A percentile compares a stretch with the other conserved stretches of the same genome.
Conservation (phyloP, 495 filamentous ascomycete species). For the Xylaria nigripes region DNA sequence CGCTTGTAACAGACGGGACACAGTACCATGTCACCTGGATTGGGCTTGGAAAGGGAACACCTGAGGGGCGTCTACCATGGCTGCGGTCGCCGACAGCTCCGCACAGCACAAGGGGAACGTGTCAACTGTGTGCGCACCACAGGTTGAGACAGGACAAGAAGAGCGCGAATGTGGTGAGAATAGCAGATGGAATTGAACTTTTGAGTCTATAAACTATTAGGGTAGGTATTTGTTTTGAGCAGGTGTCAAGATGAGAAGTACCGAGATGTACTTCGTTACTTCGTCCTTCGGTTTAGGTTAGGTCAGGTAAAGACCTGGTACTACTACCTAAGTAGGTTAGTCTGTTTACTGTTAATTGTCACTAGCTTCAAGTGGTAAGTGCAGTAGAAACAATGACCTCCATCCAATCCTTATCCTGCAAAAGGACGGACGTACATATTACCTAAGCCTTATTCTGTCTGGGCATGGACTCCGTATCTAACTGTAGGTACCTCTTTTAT, state of each 20-base stretch:
- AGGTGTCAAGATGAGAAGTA: constrained; percentile 10
- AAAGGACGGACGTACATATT: too few relatives aligned
- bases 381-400: too few relatives aligned
- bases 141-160: not conserved
- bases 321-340: not conserved
- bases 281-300: not conserved
- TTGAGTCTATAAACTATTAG: not conserved
- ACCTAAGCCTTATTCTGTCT: too few relatives aligned
- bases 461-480: too few relatives aligned
- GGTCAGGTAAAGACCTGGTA: not conserved
- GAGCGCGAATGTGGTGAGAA: not conserved
- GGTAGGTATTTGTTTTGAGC: constrained; percentile 3
- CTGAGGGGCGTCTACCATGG: constrained; percentile 14
- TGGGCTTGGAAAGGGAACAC: constrained; percentile 6
- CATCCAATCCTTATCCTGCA: too few relatives aligned
- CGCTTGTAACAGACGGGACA: constrained; percentile 2
- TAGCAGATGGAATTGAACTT: constrained; percentile 7
- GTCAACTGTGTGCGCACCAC: constrained; percentile 9
- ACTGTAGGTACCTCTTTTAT: too few relatives aligned
- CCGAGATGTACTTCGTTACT: not conserved
- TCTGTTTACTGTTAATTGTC: too few relatives aligned
- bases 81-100: constrained; percentile 12
- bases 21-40: constrained; percentile 13
- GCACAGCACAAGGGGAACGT: constrained; percentile 3
- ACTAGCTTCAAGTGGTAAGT: too few relatives aligned